These are phyloP conservation scores for Aegilops sharonensis DNA, from an alignment of 176 grass and related monocot species.

Conservation along the genomic window DNA sequence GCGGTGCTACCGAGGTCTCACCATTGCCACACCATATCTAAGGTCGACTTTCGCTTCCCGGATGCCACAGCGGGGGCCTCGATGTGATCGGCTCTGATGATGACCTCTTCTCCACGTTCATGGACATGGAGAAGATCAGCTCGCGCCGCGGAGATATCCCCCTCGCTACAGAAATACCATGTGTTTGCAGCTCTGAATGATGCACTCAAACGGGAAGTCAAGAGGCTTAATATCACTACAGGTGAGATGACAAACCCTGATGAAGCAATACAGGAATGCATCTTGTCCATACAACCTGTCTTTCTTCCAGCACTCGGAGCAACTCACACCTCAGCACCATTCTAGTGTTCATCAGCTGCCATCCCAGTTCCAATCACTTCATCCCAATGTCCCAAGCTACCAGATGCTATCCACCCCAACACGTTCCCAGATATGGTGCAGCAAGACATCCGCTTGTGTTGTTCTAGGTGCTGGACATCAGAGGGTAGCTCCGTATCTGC, in stretches of 20 bases:
- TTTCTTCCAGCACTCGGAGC: conserved; percentile 56
- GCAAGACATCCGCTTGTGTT: conserved; percentile 61
- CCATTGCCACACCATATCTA: conserved; percentile 94
- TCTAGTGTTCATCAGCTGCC: conserved; percentile 51
- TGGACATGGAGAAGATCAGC: conserved; percentile 89
- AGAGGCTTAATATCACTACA: conserved; percentile 72
- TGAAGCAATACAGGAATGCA: conserved; percentile 72
- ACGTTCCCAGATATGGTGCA: conserved; percentile 73
- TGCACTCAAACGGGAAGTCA: conserved; percentile 74
- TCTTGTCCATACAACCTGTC: conserved; percentile 56
- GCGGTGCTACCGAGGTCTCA: conserved; percentile 23
- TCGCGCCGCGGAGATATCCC: conserved; percentile 48
- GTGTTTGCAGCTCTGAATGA: conserved; percentile 69
- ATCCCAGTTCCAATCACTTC: conserved; percentile 55
- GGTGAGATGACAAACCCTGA: conserved; percentile 54
- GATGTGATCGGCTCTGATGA: conserved; percentile 87
- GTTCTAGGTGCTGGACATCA: conserved; percentile 68
- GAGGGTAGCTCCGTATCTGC: conserved; percentile 73
- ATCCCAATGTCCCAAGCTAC: conserved; percentile 39
- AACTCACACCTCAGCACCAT: conserved; percentile 38
- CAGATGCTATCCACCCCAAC: conserved; percentile 57
- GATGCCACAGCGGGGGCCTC: conserved; percentile 37
- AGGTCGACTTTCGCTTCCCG: conserved; percentile 76
- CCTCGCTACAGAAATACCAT: conserved; percentile 26
- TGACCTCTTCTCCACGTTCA: conserved; percentile 92